Percentiles rank a stretch among this genome's conserved stretches.
phyloP scores from a whole-genome alignment of 2,329 filamentous ascomycete genomes.

The Penicillium sp. region DNA sequence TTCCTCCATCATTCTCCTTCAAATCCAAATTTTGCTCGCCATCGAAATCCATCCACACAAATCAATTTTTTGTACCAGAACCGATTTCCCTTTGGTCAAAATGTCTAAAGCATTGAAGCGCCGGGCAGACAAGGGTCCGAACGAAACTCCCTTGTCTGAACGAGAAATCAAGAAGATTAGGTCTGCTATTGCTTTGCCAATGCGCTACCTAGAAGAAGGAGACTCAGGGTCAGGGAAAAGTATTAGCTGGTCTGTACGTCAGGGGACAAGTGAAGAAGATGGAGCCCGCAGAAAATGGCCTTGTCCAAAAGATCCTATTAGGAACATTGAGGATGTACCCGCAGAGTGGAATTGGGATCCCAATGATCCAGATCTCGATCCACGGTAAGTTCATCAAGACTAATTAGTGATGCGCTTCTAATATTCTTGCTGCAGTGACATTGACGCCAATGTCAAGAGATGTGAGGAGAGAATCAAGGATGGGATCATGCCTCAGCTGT shows the following conservation, averaged over 20 bases:
- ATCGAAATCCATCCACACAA: not conserved
- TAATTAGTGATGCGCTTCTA: not conserved
- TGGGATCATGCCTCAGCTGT: constrained; percentile 3
- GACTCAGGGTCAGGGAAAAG: not conserved
- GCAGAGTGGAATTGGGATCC: not conserved
- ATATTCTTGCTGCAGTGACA: not conserved
- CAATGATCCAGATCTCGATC: not conserved
- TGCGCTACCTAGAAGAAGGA: not conserved
- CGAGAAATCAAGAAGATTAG: not conserved
- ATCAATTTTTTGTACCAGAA: not conserved
- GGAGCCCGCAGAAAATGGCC: not conserved
- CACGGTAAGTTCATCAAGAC: not conserved
- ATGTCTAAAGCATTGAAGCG: not conserved
- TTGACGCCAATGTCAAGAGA: constrained; percentile 3
- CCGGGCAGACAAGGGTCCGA: too few species aligned
- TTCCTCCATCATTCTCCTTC: not conserved
- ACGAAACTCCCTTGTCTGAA: not conserved
- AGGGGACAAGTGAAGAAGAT: not conserved
- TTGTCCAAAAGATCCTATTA: not conserved
- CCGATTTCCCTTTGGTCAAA: not conserved
- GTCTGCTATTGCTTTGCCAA: not conserved
- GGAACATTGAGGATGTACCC: not conserved
- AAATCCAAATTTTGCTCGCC: not conserved
- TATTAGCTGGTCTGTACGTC: not conserved
- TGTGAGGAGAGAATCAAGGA: constrained; percentile 1